phyloP scores from a whole-genome alignment of 768 basidiomycete genomes.

The Russula compacta region DNA sequence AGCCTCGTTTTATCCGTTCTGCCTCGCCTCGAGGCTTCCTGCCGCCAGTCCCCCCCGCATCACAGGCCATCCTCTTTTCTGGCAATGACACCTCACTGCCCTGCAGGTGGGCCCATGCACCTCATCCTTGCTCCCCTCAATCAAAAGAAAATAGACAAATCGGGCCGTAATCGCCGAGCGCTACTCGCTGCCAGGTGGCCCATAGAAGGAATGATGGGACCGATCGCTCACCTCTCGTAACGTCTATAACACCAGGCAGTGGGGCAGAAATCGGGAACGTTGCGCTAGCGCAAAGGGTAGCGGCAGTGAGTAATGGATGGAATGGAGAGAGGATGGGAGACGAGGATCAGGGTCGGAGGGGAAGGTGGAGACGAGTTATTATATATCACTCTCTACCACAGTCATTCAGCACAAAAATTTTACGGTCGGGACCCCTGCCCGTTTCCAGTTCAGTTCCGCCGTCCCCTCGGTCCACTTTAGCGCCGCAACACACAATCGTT shows the following conservation, averaged over 20 bases:
- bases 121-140: constrained; percentile 1
- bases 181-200: constrained; percentile 9
- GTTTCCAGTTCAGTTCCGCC: not conserved
- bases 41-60: not conserved
- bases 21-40: constrained; percentile 5
- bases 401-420: not conserved
- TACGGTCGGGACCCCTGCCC: not conserved
- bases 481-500: not conserved
- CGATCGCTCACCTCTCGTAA: constrained; percentile 11
- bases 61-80: not conserved
- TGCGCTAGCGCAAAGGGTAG: not conserved
- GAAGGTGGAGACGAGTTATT: not conserved
- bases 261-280: not conserved
- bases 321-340: not conserved
- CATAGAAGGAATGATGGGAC: not conserved
- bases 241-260: not conserved
- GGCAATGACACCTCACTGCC: not conserved
- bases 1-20: constrained; percentile 11
- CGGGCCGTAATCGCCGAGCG: constrained; percentile 16
- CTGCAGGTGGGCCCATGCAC: not conserved
- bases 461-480: not conserved
- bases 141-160: constrained; percentile 7
- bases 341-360: constrained; percentile 16
- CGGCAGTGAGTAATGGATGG: not conserved
- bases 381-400: constrained; percentile 5